phyloP scores from a whole-genome alignment of 768 basidiomycete species.

The Hygrophoropsis aurantiaca region DNA sequence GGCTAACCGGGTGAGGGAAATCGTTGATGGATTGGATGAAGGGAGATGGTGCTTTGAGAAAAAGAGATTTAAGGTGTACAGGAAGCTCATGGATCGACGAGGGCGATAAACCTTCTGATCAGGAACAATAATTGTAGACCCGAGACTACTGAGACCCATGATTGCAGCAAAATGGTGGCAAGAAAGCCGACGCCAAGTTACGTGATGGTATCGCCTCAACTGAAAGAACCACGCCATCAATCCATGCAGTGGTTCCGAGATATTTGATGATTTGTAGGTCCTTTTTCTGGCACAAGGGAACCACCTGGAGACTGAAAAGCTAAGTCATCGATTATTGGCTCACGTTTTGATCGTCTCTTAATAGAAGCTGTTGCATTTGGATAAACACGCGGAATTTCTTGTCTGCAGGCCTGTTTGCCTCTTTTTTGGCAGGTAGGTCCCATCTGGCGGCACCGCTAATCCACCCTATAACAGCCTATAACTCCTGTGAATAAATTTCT shows the following conservation, averaged over 20 bases:
- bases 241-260: too few species aligned
- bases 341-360: too few species aligned
- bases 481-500: too few species aligned
- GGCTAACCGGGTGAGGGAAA: conserved; percentile 5
- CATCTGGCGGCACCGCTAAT: too few species aligned
- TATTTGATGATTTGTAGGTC: too few species aligned
- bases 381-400: too few species aligned
- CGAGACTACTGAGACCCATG: conserved; percentile 15
- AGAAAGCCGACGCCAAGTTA: conserved; percentile 21
- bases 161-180: conserved; percentile 15
- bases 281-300: too few species aligned
- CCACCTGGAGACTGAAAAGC: too few species aligned
- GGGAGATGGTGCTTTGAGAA: conserved; percentile 4
- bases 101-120: conserved; percentile 15
- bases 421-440: conserved; percentile 2
- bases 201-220: conserved; percentile 27
- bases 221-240: not conserved
- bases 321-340: too few species aligned
- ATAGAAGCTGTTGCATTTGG: too few species aligned
- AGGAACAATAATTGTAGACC: conserved; percentile 15
- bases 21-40: not conserved
- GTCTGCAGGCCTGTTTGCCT: not conserved
- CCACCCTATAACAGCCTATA: too few species aligned
- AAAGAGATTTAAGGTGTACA: conserved; percentile 12
- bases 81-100: conserved; percentile 14